Base-by-base conservation (phyloP, 2,329 filamentous ascomycete genomes). In the Xylariales sp. region DNA sequence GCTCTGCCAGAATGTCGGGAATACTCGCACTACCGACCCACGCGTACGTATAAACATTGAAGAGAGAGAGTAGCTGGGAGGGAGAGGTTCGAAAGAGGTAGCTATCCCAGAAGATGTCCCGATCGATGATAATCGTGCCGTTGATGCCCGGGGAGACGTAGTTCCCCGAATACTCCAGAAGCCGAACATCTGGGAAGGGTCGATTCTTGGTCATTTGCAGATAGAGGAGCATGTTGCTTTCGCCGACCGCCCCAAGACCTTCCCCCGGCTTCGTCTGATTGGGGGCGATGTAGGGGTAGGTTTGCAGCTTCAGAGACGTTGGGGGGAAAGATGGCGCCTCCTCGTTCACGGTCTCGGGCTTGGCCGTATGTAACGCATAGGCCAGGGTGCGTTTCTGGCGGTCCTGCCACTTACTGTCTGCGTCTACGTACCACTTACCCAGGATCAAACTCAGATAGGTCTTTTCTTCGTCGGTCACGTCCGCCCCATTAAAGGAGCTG, bases 151-250 rank as follows among this genome's bases (percentile, higher is more conserved):
- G 18, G 12, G 54, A 45, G 18, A 32, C 54, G 10, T 18, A 57
- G 41, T 57, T 57, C 3, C 54, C 41, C 54, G 54, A 45, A 57
- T 57, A 57, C 9, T 30, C 18, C 18, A 57, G 23, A 32, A 46
- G n/a, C 3, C 12, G 4, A 3, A n/a, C 39, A n/a, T 23, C 12
- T 16, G 54, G 54, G 39, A 57, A 46, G 2, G 54, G 28, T 32
- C 16, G 1, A 18, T 32, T 46, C 18, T 57, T 16, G 23, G 54
- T 57, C 54, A 57, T 57, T 32, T 57, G 39, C 28, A 57, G 28
- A 32, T 57, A 57, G 5, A 57, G 41, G 18, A 57, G 54, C 54
- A 57, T 46, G 54, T 57, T 57, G 39, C 46, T 57, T 30, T 56
- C 39, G 34, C 53, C 53, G 4, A n/a, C 34, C 39, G 39, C 39